Conservation (phyloP, 345 rosid species). For the Murraya koenigii region DNA sequence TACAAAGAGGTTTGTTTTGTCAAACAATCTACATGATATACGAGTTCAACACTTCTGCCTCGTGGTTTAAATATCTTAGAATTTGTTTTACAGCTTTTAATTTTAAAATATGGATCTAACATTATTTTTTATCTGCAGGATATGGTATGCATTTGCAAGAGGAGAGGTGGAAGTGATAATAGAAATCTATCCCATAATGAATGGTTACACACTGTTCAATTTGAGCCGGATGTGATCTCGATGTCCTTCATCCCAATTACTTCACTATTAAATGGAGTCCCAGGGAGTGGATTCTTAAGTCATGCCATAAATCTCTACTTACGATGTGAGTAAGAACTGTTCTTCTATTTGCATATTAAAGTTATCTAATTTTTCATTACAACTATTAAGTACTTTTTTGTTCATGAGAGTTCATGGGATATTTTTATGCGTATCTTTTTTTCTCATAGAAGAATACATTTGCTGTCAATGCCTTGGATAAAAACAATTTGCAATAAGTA, state of each 20-base stretch:
- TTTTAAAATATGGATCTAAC: neutral
- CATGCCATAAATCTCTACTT: constrained; percentile 96
- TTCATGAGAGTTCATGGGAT: neutral
- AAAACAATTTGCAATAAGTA: neutral
- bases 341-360: constrained; percentile 9
- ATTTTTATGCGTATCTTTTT: neutral
- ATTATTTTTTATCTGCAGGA: constrained; percentile 52
- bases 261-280: constrained; percentile 87
- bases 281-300: constrained; percentile 91
- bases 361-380: constrained; percentile 9
- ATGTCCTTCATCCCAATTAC: constrained; percentile 93
- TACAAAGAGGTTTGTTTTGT: constrained; percentile 66
- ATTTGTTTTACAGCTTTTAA: neutral
- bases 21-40: neutral
- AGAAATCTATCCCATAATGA: constrained; percentile 63
- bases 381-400: neutral
- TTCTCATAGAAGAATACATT: neutral
- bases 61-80: neutral
- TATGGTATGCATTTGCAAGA: constrained; percentile 60
- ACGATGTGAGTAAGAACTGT: constrained; percentile 59
- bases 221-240: constrained; percentile 85
- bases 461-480: neutral
- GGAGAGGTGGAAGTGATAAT: constrained; percentile 86
- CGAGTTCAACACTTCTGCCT: constrained; percentile 5
- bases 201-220: constrained; percentile 88